These are phyloP conservation scores for Acorus gramineus DNA, from an alignment of 106 monocot genomes.

Conservation along the genomic window DNA sequence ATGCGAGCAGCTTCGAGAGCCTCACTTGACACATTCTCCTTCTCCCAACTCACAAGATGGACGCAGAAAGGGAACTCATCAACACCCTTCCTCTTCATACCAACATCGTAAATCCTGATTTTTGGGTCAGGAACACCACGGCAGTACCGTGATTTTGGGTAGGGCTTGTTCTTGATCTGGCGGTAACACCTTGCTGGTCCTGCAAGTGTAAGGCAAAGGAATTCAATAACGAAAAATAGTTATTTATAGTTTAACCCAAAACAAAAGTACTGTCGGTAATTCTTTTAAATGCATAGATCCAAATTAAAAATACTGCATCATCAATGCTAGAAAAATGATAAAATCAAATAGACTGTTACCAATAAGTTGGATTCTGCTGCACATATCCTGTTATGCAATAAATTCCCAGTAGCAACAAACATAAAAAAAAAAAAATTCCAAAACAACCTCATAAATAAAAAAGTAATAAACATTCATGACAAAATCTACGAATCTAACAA, in stretches of 20 bases:
- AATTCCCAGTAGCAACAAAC: too few species aligned
- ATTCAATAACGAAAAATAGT: not conserved
- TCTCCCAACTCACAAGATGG: conserved; percentile 73
- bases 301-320: too few species aligned
- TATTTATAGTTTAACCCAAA: not conserved
- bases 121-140: conserved; percentile 88
- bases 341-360: too few species aligned
- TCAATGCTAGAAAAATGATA: too few species aligned
- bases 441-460: too few species aligned
- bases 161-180: conserved; percentile 87
- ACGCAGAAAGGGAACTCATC: conserved; percentile 78
- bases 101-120: conserved; percentile 86
- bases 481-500: too few species aligned
- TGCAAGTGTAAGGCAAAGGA: conserved; percentile 4
- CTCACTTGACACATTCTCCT: conserved; percentile 82
- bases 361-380: too few species aligned
- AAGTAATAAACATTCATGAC: too few species aligned
- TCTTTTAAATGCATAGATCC: not conserved
- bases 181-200: conserved; percentile 70
- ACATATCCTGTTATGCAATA: too few species aligned
- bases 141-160: conserved; percentile 82
- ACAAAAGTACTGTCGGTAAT: not conserved
- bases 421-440: too few species aligned
- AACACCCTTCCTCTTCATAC: conserved; percentile 80
- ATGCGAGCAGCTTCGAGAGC: conserved; percentile 83